Conservation (phyloP, 208 protist species). For the Balamuthia mandrillaris region DNA sequence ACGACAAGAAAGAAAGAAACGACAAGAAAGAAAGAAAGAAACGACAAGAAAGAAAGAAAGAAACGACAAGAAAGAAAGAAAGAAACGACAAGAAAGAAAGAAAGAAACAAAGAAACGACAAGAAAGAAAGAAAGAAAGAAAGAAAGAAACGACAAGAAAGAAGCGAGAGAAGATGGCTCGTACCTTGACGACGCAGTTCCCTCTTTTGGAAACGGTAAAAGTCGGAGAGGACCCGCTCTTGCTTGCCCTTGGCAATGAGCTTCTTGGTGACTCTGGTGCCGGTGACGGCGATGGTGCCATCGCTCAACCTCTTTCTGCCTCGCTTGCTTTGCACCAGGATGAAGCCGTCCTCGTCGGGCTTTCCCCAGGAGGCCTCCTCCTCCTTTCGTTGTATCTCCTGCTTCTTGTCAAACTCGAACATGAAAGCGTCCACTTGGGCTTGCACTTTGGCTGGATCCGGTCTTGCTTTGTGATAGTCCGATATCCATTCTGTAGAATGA, state of each 20-base stretch:
- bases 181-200: not conserved
- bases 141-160: not conserved
- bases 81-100: too few species aligned
- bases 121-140: not conserved
- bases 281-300: not conserved
- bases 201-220: conserved; percentile 15
- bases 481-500: not conserved
- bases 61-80: too few species aligned
- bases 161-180: not conserved
- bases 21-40: too few species aligned
- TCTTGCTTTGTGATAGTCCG: not conserved
- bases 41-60: too few species aligned
- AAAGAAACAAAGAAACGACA: not conserved
- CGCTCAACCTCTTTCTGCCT: not conserved
- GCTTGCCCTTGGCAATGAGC: not conserved
- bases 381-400: not conserved
- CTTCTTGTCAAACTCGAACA: not conserved
- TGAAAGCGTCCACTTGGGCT: not conserved
- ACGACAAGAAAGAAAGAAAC: too few species aligned
- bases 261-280: not conserved
- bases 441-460: not conserved
- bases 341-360: conserved; percentile 5
- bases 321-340: not conserved
- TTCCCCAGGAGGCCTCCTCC: not conserved
- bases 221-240: not conserved